Conservation (phyloP, 2,329 filamentous ascomycete genomes). For the Colletotrichum tabaci region DNA sequence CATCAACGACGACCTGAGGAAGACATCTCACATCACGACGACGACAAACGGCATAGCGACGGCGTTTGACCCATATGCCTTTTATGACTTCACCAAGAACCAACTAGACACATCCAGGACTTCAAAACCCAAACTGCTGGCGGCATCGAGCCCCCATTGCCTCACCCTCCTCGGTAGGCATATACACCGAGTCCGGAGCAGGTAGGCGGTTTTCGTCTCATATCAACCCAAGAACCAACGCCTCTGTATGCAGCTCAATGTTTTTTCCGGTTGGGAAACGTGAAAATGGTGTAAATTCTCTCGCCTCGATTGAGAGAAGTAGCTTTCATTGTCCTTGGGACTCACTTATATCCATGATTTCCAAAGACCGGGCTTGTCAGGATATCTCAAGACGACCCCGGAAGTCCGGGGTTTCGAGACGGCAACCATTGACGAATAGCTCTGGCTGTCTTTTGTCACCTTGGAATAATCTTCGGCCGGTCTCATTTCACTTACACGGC, state of each 20-base stretch:
- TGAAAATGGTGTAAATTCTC: neutral
- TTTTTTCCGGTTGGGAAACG: neutral
- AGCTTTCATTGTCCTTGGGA: neutral
- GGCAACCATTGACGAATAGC: neutral
- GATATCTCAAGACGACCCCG: neutral
- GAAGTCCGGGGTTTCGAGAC: neutral
- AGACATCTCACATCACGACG: slow-evolving; percentile 23
- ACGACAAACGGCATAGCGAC: neutral
- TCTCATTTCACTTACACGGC: neutral
- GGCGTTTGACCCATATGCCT: neutral
- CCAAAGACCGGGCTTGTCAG: neutral
- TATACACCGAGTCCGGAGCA: slow-evolving; percentile 8
- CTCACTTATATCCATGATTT: neutral
- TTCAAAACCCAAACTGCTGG: neutral
- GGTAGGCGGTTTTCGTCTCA: slow-evolving; percentile 14
- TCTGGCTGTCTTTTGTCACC: neutral
- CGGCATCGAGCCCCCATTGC: neutral
- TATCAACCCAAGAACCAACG: neutral
- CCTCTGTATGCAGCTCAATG: neutral
- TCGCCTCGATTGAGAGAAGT: neutral
- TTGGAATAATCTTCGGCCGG: neutral
- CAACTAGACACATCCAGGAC: neutral
- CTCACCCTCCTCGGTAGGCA: slow-evolving; percentile 27
- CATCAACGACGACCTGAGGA: slow-evolving; percentile 27
- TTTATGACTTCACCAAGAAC: neutral